Percentiles rank a stretch among this genome's conserved stretches.
These are phyloP conservation scores for Gillenia trifoliata DNA, from an alignment of 306 rosid genomes.

Conservation along the genomic window DNA sequence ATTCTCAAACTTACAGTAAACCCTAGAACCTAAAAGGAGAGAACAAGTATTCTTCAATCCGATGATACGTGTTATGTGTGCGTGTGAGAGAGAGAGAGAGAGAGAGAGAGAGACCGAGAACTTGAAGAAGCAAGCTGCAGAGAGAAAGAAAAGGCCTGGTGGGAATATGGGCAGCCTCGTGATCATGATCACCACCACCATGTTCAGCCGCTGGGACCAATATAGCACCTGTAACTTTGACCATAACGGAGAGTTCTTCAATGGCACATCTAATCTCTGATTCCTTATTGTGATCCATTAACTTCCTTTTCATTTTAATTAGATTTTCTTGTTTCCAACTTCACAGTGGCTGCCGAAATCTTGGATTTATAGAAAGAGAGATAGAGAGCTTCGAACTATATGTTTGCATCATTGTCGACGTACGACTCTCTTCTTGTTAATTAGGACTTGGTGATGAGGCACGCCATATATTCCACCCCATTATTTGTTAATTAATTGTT, in stretches of 20 bases:
- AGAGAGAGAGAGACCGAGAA: slow-evolving; percentile 52
- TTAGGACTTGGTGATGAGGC: not conserved
- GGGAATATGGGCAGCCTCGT: slow-evolving; percentile 43
- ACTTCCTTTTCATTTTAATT: slow-evolving; percentile 9
- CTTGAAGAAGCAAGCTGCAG: slow-evolving; percentile 60
- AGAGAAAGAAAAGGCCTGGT: slow-evolving; percentile 70
- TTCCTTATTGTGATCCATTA: slow-evolving; percentile 14
- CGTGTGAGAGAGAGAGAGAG: slow-evolving; percentile 6
- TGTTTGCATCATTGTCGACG: not conserved
- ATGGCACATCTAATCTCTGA: slow-evolving; percentile 67
- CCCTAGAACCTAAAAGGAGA: too few relatives aligned
- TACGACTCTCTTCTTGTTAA: not conserved
- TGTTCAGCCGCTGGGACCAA: slow-evolving; percentile 28
- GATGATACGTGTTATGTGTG: not conserved
- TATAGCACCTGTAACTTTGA: slow-evolving; percentile 20
- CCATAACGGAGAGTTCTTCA: slow-evolving; percentile 53
- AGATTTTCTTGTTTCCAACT: not conserved
- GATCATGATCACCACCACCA: not conserved
- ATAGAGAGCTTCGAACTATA: not conserved
- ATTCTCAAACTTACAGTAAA: too few relatives aligned
- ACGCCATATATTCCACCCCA: not conserved
- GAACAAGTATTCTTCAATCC: not conserved
- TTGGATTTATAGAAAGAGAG: not conserved
- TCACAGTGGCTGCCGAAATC: not conserved
- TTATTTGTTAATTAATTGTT: not conserved